phyloP scores from a whole-genome alignment of 83 land plant species.

The Thuja plicata region DNA sequence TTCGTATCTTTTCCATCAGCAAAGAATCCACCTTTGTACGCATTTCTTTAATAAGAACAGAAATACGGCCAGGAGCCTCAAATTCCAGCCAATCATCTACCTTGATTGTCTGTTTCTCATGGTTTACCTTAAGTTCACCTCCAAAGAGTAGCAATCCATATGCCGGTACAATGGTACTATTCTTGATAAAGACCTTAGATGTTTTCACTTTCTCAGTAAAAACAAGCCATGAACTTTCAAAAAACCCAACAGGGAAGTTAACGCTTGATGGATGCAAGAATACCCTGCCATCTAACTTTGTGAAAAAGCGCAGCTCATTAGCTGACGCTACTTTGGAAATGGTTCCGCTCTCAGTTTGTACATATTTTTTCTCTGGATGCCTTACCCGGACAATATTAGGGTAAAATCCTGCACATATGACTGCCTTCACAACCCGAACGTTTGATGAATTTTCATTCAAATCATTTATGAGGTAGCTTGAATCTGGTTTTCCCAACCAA shows the following conservation, averaged over 20 bases:
- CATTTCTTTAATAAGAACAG: constrained; percentile 37
- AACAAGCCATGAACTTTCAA: constrained; percentile 40
- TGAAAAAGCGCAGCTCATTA: constrained; percentile 34
- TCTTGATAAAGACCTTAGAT: constrained; percentile 35
- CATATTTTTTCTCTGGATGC: constrained; percentile 40
- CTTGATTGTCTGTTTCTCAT: constrained; percentile 30
- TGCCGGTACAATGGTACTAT: constrained; percentile 39
- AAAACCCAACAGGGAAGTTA: constrained; percentile 26
- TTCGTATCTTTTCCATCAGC: constrained; percentile 28
- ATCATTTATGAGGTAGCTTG: neutral
- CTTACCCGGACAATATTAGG: constrained; percentile 37
- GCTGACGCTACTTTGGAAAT: constrained; percentile 35
- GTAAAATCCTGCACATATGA: constrained; percentile 43
- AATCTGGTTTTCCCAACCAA: constrained; percentile 6
- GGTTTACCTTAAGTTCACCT: constrained; percentile 29
- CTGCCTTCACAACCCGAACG: constrained; percentile 33
- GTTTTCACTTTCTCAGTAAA: constrained; percentile 41
- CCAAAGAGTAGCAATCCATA: constrained; percentile 39
- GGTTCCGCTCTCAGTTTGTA: constrained; percentile 43
- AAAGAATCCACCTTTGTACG: constrained; percentile 29
- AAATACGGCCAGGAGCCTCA: constrained; percentile 45
- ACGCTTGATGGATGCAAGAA: constrained; percentile 43
- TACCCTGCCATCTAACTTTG: constrained; percentile 37
- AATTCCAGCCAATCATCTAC: constrained; percentile 44
- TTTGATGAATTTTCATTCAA: constrained; percentile 23